Percentiles rank a stretch among this genome's conserved stretches.
phyloP scores from a whole-genome alignment of 164 flowering plant genomes.

The Brasenia schreberi region DNA sequence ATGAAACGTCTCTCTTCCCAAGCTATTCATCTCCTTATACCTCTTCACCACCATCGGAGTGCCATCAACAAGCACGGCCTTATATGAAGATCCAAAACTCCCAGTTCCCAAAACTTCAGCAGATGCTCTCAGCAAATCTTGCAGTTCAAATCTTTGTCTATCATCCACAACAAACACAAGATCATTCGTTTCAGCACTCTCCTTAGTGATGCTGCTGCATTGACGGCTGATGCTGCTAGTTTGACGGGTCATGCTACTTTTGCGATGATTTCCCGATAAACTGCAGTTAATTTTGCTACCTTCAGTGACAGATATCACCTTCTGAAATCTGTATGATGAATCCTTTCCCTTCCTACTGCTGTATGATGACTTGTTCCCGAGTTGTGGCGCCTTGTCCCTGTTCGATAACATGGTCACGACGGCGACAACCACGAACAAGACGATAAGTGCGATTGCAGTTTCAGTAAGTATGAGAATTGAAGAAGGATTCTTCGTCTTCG shows the following conservation, averaged over 20 bases:
- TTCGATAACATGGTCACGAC: not conserved
- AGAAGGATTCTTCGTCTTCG: not conserved
- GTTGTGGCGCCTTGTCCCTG: not conserved
- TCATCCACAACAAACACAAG: constrained; percentile 48
- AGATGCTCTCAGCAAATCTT: constrained; percentile 61
- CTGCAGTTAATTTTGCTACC: not conserved
- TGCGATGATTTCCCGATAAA: not conserved
- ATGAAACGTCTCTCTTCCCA: constrained; percentile 61
- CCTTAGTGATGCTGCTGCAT: not conserved
- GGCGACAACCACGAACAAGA: not conserved
- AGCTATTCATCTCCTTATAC: constrained; percentile 65
- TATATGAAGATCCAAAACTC: constrained; percentile 61
- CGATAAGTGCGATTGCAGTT: not conserved
- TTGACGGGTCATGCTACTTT: not conserved
- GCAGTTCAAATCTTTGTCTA: constrained; percentile 41
- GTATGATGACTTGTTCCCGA: not conserved
- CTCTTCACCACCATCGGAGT: constrained; percentile 64
- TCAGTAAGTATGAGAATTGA: not conserved
- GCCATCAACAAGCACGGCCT: constrained; percentile 49
- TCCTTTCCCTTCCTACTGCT: not conserved
- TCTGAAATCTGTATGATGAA: not conserved
- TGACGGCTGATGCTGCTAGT: too few species aligned
- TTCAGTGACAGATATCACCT: not conserved
- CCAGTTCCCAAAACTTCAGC: constrained; percentile 81
- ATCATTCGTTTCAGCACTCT: constrained; percentile 10